Conservation (phyloP, 208 protist genomes). For the Crithidia fasciculata region DNA sequence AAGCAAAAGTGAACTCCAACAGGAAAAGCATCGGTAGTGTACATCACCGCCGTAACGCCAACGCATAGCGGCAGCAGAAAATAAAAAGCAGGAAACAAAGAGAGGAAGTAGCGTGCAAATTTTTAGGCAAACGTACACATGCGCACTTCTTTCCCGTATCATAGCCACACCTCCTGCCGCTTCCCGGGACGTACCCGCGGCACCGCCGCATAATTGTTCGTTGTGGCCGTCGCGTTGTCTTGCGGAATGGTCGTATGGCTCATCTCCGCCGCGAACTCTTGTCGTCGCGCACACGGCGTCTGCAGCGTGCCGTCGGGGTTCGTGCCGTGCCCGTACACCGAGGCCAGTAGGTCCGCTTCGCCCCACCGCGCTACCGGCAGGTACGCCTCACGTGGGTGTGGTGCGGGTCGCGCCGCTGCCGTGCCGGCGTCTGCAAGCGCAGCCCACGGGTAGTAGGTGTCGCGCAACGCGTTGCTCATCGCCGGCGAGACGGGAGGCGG, state of each 20-base stretch:
- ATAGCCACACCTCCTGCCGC: slow-evolving; percentile 26
- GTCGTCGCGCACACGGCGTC: slow-evolving; percentile 23
- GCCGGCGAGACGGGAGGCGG: slow-evolving; percentile 15
- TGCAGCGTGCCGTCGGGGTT: slow-evolving; percentile 22
- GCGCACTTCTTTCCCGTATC: neutral
- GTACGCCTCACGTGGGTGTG: slow-evolving; percentile 14
- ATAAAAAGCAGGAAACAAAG: slow-evolving; percentile 3
- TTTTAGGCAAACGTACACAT: too few species aligned
- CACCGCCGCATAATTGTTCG: slow-evolving; percentile 4
- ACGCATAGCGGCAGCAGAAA: neutral
- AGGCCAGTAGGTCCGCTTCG: slow-evolving; percentile 3
- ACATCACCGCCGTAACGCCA: too few species aligned
- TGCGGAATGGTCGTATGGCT: slow-evolving; percentile 19
- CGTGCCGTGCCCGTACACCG: slow-evolving; percentile 20
- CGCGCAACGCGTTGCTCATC: slow-evolving; percentile 15
- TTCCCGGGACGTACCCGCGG: slow-evolving; percentile 22
- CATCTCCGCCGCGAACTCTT: slow-evolving; percentile 1
- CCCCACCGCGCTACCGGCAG: slow-evolving; percentile 26
- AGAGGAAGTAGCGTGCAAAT: neutral
- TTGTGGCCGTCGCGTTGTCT: slow-evolving; percentile 34
- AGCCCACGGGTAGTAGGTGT: slow-evolving; percentile 30
- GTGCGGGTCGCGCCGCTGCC: neutral
- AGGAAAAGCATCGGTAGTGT: too few species aligned
- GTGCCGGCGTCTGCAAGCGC: slow-evolving; percentile 1
- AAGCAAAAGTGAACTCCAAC: too few species aligned